These are phyloP conservation scores for Aspergillus egyptiacus DNA, from an alignment of 495 filamentous ascomycete genomes.

Conservation along the genomic window DNA sequence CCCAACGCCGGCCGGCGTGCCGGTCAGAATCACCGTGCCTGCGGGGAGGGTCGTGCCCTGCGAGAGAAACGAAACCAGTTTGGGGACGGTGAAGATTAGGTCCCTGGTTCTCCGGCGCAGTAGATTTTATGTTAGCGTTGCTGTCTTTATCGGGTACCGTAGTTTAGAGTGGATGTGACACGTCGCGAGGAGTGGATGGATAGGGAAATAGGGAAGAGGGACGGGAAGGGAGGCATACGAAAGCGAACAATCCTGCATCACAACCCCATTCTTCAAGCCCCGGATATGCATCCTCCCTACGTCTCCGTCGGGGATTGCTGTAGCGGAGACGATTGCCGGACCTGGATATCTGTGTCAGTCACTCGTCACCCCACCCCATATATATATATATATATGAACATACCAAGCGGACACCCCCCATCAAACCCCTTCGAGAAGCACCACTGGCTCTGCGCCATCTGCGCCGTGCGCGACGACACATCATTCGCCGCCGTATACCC, in stretches of 20 bases:
- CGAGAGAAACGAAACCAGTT: constrained; percentile 68
- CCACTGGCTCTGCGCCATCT: constrained; percentile 77
- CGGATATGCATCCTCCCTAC: constrained; percentile 51
- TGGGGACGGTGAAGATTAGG: constrained; percentile 70
- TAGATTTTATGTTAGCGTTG: no score
- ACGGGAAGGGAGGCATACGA: no score
- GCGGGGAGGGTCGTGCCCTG: constrained; percentile 74
- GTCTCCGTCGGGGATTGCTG: constrained; percentile 45
- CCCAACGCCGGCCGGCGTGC: constrained; percentile 56
- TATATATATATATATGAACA: constrained; percentile 1
- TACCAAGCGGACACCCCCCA: constrained; percentile 69
- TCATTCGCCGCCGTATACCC: constrained; percentile 81
- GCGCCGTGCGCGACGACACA: constrained; percentile 72
- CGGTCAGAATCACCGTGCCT: constrained; percentile 79
- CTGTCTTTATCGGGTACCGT: no score
- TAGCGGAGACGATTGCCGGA: constrained; percentile 49
- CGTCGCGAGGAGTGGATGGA: no score
- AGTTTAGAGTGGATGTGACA: no score
- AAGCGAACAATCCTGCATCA: constrained; percentile 58
- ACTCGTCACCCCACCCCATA: background rate
- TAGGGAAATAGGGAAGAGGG: constrained; percentile 15
- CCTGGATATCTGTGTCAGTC: no score
- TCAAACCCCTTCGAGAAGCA: constrained; percentile 79
- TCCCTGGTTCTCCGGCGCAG: no score
- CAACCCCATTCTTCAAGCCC: constrained; percentile 62